A percentile compares a stretch with the other conserved stretches of the same genome.
Conservation (phyloP, 2,329 filamentous ascomycete genomes). For the Myriosclerotinia curreyana region DNA sequence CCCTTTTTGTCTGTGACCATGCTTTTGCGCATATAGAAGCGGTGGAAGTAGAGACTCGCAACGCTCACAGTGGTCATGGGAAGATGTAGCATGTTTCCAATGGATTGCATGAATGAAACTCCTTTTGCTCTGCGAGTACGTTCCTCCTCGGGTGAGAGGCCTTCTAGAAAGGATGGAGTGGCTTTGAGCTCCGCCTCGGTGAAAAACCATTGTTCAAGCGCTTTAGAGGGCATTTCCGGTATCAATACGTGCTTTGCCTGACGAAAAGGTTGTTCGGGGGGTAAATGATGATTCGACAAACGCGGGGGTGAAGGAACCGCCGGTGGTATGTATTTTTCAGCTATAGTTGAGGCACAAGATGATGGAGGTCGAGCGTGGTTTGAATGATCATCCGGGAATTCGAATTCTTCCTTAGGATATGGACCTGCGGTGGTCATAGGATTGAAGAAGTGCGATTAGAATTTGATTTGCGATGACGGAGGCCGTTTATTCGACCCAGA, state of each 20-base stretch:
- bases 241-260: conserved; percentile 16
- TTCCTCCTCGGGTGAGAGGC: conserved; percentile 74
- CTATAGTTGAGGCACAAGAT: conserved; percentile 41
- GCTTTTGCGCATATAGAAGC: conserved; percentile 89
- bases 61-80: conserved; percentile 91
- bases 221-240: conserved; percentile 40
- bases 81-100: conserved; percentile 86
- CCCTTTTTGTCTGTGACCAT: conserved; percentile 66
- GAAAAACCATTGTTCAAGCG: conserved; percentile 78
- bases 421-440: conserved; percentile 21
- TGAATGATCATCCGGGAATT: conserved; percentile 19
- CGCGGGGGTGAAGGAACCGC: conserved; percentile 60
- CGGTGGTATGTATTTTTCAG: conserved; percentile 53
- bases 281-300: conserved; percentile 53
- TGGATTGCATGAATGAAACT: conserved; percentile 94
- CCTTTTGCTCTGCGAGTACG: conserved; percentile 80
- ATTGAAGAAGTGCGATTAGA: conserved; percentile 4
- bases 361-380: conserved; percentile 14
- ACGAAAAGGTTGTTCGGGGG: conserved; percentile 40
- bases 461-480: conserved; percentile 7
- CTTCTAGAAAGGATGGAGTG: conserved; percentile 81
- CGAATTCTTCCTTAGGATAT: conserved; percentile 14
- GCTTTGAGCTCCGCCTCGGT: conserved; percentile 76
- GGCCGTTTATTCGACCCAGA: not conserved
- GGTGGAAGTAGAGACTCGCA: conserved; percentile 90